phyloP scores from a whole-genome alignment of 306 rosid species.

The Cucumis cinereus region DNA sequence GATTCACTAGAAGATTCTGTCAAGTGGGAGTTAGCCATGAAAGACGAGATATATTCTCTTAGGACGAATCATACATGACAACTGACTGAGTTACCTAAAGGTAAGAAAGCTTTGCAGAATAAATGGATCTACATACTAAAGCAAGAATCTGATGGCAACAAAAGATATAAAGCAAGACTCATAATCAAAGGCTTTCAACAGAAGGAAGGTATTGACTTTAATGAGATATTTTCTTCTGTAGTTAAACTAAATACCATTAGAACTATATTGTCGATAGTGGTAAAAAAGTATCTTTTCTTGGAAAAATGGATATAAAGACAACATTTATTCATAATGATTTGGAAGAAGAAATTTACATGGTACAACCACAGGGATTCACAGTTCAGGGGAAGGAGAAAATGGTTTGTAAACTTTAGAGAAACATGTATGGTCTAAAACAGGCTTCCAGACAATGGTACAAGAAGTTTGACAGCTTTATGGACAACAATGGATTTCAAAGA shows the following conservation, averaged over 20 bases:
- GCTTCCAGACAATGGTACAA: too few species aligned
- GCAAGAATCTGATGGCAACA: too few species aligned
- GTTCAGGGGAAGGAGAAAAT: not conserved
- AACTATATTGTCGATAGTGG: too few species aligned
- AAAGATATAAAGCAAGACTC: too few species aligned
- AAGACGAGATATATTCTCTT: not conserved
- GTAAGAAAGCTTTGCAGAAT: not conserved
- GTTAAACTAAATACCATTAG: not conserved
- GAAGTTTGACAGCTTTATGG: too few species aligned
- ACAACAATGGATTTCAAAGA: too few species aligned
- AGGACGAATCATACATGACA: not conserved
- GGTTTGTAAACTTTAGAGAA: not conserved
- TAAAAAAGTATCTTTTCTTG: too few species aligned
- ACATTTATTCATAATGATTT: not conserved
- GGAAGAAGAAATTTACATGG: not conserved
- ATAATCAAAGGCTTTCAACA: not conserved
- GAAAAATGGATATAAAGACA: not conserved
- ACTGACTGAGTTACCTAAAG: not conserved
- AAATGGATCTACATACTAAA: not conserved
- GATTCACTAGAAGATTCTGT: not conserved
- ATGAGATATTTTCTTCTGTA: too few species aligned
- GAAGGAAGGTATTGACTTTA: not conserved
- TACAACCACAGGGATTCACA: not conserved
- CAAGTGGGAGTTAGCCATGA: not conserved
- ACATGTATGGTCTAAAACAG: too few species aligned